Conservation (phyloP, 352 stramenopile genomes). For the Globisporangium perplexum region DNA sequence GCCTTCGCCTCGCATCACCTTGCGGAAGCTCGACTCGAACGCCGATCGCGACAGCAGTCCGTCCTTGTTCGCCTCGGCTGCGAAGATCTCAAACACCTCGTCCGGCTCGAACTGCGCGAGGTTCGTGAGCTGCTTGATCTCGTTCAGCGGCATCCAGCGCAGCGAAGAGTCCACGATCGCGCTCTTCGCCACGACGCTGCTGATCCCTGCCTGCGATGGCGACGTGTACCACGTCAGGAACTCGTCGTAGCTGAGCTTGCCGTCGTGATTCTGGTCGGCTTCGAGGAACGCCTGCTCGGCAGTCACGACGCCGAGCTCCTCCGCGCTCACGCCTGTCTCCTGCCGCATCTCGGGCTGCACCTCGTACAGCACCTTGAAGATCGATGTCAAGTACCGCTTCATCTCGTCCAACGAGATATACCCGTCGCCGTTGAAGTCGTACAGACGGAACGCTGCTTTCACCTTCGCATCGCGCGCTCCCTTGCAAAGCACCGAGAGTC, state of each 20-base stretch:
- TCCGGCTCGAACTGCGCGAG: conserved; percentile 67
- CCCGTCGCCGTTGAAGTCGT: conserved; percentile 84
- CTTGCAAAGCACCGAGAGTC: conserved; percentile 81
- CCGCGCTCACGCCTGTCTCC: conserved; percentile 59
- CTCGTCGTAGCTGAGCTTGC: conserved; percentile 83
- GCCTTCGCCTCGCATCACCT: conserved; percentile 34
- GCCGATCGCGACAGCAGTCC: conserved; percentile 63
- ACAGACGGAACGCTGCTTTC: conserved; percentile 75
- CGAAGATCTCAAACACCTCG: conserved; percentile 87
- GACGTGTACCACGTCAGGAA: conserved; percentile 86
- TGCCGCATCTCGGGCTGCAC: conserved; percentile 66
- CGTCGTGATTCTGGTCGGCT: conserved; percentile 73
- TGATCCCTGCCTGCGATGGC: conserved; percentile 59
- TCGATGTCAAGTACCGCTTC: conserved; percentile 80
- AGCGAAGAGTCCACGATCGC: conserved; percentile 69
- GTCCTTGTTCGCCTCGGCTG: conserved; percentile 62
- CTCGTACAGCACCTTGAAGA: conserved; percentile 87
- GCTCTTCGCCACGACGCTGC: conserved; percentile 60
- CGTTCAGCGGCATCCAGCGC: conserved; percentile 77
- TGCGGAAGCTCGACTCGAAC: conserved; percentile 76
- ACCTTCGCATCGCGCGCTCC: conserved; percentile 78
- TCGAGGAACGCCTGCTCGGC: conserved; percentile 83
- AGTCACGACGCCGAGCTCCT: conserved; percentile 74
- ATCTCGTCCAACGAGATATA: conserved; percentile 86
- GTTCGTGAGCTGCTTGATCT: conserved; percentile 81